Base-by-base conservation (phyloP, 805 yeast species). In the Candida verbasci region DNA sequence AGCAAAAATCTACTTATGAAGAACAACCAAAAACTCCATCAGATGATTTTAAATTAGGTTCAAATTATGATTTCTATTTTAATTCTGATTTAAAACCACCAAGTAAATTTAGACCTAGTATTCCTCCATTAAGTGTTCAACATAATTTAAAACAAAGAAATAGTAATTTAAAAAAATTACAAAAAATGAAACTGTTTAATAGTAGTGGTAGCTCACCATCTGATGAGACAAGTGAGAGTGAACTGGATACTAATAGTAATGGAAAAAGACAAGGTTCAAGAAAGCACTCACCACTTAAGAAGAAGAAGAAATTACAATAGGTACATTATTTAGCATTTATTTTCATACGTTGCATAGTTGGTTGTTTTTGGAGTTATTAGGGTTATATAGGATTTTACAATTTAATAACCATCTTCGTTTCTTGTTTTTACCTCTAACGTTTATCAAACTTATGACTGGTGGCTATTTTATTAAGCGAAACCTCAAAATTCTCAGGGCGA, bases 81-180 rank as follows among this genome's bases (percentile, higher is more conserved):
- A 44, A 52, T 10, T 55, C 47, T 35, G 65, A 58, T 10, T 25
- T 62, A 16, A 43, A 46, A 21, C 43, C 40, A 10, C 50, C 64
- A 0, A 41, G 52, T 28, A 55, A 55, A 5, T 65, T 67, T 38
- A 51, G 48, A 22, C 56, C 67, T 11, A 51, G 67, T 17, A 51
- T 59, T 31, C 62, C 72, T 5, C 67, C 71, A 9, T 47, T 65
- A 24, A 62, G 70, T 2, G 64, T 67, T 8, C 54, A 52, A n/a
- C 65, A 62, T 44, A 38, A 47, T 18, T 40, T 36, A 18, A 55
- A 51, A 38, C 60, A 46, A 36, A 30, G 50, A 29, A 40, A 38
- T 17, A 9, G 10, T 15, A 23, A 34, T 27, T 17, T 22, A 11
- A 35, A 35, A 16, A 35, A 35, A 31, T 16, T 20, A 30, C 29